Base-by-base conservation (phyloP, 331 rosid genomes). In the Malus hybrid region DNA sequence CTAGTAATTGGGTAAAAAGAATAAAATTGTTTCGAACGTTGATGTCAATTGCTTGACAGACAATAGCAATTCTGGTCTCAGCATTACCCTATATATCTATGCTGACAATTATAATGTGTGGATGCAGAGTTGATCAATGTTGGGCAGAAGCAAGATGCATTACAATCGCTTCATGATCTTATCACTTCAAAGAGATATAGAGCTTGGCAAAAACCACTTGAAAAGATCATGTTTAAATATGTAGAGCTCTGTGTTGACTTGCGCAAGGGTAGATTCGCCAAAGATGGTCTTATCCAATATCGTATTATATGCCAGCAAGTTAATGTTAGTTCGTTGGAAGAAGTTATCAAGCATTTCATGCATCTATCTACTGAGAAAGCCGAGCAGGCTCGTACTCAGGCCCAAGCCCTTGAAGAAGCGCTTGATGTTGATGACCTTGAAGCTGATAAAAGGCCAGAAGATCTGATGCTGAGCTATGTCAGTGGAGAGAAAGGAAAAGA, bases 401-500 rank as follows among this genome's bases (percentile, higher is more conserved):
- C 97, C 0, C 91, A 89, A 76, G 97, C 92, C 8, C 69, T 92
- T 27, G 99, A 95, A 74, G 97, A 92, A 73, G 99, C 99, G 5
- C 93, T 95, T 8, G 96, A 95, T 76, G 97, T 95, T 5, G 97
- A 95, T 77, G 99, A 95, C 80, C 84, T 95, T 18, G 99, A 95
- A 86, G 99, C 97, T 0, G 99, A 95, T 80, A 88, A 90, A 77
- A 92, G 97, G 84, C 99, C 97, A 0, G 99, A 95, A 77, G 99
- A 95, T 72, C 78, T 95, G 67, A 95, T 95, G 99, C 87, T 95
- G 1, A 92, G 97, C 71, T 92, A 87, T 80, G 99, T 95, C 77
- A 95, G 99, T 65, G 99, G 99, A 0, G 99, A 95, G 83, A 95
- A 95, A 67, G 99, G 97, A 52, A 95, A 89, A 65, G 99, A 95